These are phyloP conservation scores for Allium cepa DNA, from an alignment of 106 monocot genomes.

Conservation along the genomic window DNA sequence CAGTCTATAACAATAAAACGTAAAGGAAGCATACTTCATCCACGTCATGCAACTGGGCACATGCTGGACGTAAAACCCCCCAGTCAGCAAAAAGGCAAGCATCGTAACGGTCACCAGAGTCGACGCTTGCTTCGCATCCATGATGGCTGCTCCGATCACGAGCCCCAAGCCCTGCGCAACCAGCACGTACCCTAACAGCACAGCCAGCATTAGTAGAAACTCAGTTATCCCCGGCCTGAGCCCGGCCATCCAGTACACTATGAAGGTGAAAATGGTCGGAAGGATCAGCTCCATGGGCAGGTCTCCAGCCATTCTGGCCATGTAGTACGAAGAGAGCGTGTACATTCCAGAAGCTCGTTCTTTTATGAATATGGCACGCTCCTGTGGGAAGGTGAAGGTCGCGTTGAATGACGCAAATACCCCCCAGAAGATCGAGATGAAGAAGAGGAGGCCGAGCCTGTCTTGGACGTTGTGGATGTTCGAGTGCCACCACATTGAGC, in stretches of 20 bases:
- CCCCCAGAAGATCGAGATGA: slow-evolving; percentile 95
- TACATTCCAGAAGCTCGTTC: slow-evolving; percentile 85
- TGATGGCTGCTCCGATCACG: slow-evolving; percentile 57
- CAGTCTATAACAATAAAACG: slow-evolving; percentile 72
- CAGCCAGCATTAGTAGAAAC: slow-evolving; percentile 55
- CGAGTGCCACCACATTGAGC: slow-evolving; percentile 88
- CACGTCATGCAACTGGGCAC: slow-evolving; percentile 58
- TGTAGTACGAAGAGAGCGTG: slow-evolving; percentile 78
- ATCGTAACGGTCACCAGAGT: slow-evolving; percentile 67
- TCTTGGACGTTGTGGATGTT: slow-evolving; percentile 46
- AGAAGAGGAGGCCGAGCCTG: slow-evolving; percentile 95
- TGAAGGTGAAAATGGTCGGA: slow-evolving; percentile 45
- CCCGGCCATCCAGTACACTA: slow-evolving; percentile 88
- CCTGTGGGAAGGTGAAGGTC: slow-evolving; percentile 90
- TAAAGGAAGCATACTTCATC: slow-evolving; percentile 82
- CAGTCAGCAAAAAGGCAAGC: slow-evolving; percentile 80
- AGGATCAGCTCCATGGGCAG: slow-evolving; percentile 91
- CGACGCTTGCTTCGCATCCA: slow-evolving; percentile 86
- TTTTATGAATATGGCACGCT: slow-evolving; percentile 61
- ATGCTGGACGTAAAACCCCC: slow-evolving; percentile 78
- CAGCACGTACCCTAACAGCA: slow-evolving; percentile 71
- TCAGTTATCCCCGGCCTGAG: slow-evolving; percentile 40
- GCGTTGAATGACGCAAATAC: slow-evolving; percentile 85
- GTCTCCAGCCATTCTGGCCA: slow-evolving; percentile 64
- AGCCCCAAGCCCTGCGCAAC: slow-evolving; percentile 83